Evolutionary conservation across 1,284 basidiomycete species (phyloP), one percentile per base, ranked within the genome.

Genomic region (Pterulicium gracile): DNA sequence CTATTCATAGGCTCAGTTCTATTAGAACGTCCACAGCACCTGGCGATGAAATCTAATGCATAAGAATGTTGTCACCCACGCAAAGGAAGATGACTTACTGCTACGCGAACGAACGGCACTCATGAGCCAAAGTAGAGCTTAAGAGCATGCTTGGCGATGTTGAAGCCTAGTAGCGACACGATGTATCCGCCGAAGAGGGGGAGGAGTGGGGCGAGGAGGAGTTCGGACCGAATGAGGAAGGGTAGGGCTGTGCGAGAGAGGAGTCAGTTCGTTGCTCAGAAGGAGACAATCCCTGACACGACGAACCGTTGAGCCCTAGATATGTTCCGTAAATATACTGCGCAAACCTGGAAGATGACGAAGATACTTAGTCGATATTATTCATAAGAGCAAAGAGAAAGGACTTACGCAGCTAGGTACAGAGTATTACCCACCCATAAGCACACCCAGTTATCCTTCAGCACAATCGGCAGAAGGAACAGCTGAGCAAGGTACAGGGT

Each of bases 261-360:
- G n/a, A n/a, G n/a, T n/a, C 52, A 44, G 48, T 54, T 17, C 47
- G 39, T 45, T 23, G 47, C 27, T 18, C 18, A 2, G 19, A n/a
- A 24, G 32, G 15, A 27, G 42, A 32, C 34, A 46, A 46, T 17
- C 40, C 14, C 40, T 17, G 42, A 43, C 2, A 44, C n/a, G n/a
- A 50, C 61, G 60, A 54, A 83, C 85, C 84, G 56, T 81, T 89
- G 50, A 94, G 73, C 4, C 93, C 92, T 24, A 95, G 75, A 63
- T 95, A 95, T 18, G 90, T 73, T 36, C 92, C 88, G 60, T 95
- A 95, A 24, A 82, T 77, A 60, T 95, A 96, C 62, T 95, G 92
- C 2, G 82, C 77, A 51, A 88, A 82, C 24, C 86, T 87, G 55
- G 19, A 20, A 20, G 12, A 4, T 17, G 15, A 27, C 14, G 18